Evolutionary conservation across 2,329 filamentous ascomycete species (phyloP), one percentile per base, ranked within the genome.

Genomic region (Colletotrichum zoysiae): DNA sequence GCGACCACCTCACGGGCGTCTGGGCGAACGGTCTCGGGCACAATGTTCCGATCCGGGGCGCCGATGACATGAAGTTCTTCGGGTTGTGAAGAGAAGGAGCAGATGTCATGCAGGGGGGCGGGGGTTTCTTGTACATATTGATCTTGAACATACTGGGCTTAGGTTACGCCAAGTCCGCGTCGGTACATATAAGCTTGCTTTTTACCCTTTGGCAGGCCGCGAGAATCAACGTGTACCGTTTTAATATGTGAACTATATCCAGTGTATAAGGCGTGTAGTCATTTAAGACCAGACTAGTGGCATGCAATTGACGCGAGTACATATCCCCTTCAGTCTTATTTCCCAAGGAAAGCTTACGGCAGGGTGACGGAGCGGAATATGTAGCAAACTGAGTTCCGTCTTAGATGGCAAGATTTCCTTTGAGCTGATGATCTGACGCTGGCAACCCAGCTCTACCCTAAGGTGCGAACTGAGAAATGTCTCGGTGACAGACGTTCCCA

Each of bases 1-100:
- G 83, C 9, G 78, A 80, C 4, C 77, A 78, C 57, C 70, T 78
- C 26, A 73, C 67, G 11, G 75, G 75, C 11, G 59, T 78, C 58
- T 72, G 65, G 55, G 79, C 77, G 1, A 75, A 77, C 59, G 77
- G 77, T 8, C 77, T 81, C 1, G 79, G 79, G 16, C 70, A 73
- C 20, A 73, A 67, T 2, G 70, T 73, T 11, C 70, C 70, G 14
- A 71, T 73, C 30, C 67, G 70, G 67, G 70, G 70, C 9, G 62
- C 35, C 3, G 70, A 73, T 23, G 70, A 73, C n/a, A 73, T 73
- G 70, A 67, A 71, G 61, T 73, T 73, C 14, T 73, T 71, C 11
- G 67, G 70, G 7, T 40, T 73, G 30, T 73, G n/a, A 44, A 44
- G 4, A 6, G 42, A 2, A 14, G 40, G 55, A 35, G 46, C 33